A percentile compares a stretch with the other conserved stretches of the same genome.
Conservation (phyloP, 176 grass and related monocot species). For the Zea luxurians region DNA sequence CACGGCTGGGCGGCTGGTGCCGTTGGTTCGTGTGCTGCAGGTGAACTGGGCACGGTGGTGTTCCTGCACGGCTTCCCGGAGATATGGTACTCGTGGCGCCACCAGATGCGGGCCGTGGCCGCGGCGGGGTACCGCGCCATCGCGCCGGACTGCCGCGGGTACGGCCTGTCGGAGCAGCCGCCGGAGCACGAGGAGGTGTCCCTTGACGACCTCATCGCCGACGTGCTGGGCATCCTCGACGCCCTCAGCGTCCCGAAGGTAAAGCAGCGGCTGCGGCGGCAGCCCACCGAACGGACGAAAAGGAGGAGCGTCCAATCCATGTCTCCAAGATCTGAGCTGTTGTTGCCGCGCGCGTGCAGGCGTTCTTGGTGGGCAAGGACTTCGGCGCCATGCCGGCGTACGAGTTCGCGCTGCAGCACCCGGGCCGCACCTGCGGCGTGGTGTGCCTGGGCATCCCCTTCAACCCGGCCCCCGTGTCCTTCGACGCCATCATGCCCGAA, state of each 20-base stretch:
- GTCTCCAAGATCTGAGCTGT: neutral
- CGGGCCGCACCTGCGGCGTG: constrained; percentile 35
- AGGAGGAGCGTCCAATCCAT: no score
- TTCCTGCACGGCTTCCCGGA: constrained; percentile 64
- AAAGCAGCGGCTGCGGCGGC: no score
- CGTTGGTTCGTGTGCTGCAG: neutral
- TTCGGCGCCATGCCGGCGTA: constrained; percentile 44
- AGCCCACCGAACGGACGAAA: no score
- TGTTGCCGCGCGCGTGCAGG: neutral
- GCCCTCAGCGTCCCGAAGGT: constrained; percentile 24
- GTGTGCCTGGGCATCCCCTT: constrained; percentile 54
- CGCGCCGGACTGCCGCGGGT: constrained; percentile 58
- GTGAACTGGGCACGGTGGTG: constrained; percentile 42
- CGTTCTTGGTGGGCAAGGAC: constrained; percentile 40
- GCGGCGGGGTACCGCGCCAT: constrained; percentile 56
- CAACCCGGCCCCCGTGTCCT: neutral
- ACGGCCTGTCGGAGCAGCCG: constrained; percentile 58
- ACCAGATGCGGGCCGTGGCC: constrained; percentile 66
- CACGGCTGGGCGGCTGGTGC: neutral
- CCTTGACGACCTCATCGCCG: constrained; percentile 41
- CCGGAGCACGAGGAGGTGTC: constrained; percentile 38
- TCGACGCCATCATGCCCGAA: constrained; percentile 43
- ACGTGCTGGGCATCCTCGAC: constrained; percentile 52
- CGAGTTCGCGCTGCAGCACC: constrained; percentile 43
- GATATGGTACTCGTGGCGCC: constrained; percentile 74